Conservation (phyloP, 495 filamentous ascomycete genomes). For the Penicillium canescens region DNA sequence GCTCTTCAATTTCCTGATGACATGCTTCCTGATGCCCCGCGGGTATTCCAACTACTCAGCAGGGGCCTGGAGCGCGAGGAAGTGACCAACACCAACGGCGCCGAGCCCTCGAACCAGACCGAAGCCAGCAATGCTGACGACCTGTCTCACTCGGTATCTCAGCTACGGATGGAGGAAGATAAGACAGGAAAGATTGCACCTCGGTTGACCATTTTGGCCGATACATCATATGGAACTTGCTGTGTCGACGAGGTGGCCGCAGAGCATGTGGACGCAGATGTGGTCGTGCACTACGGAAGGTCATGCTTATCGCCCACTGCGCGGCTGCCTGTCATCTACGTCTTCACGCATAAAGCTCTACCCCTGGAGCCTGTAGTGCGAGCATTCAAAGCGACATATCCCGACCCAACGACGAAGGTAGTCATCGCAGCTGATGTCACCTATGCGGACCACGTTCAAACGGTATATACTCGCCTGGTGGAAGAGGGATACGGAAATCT, state of each 20-base stretch:
- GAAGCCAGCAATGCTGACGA: constrained; percentile 17
- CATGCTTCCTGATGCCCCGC: constrained; percentile 82
- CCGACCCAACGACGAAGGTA: constrained; percentile 60
- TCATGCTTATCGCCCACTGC: constrained; percentile 90
- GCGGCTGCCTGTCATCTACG: constrained; percentile 84
- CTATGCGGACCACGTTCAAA: constrained; percentile 68
- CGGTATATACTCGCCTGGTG: constrained; percentile 49
- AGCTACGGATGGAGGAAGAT: constrained; percentile 30
- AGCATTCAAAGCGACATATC: constrained; percentile 69
- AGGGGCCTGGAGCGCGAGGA: constrained; percentile 53
- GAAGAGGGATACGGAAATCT: constrained; percentile 68
- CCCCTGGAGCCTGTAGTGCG: constrained; percentile 54
- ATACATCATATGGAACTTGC: constrained; percentile 96
- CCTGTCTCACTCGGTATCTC: constrained; percentile 28
- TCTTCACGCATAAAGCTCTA: constrained; percentile 77
- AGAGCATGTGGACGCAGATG: constrained; percentile 88
- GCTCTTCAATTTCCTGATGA: constrained; percentile 94
- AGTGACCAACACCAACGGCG: constrained; percentile 14
- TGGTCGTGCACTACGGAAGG: constrained; percentile 92
- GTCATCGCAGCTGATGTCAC: constrained; percentile 90
- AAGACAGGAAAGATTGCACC: constrained; percentile 31
- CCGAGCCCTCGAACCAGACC: constrained; percentile 9
- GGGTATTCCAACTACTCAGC: constrained; percentile 70
- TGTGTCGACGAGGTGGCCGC: constrained; percentile 98
- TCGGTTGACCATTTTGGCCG: constrained; percentile 82